Percentiles rank a stretch among this genome's conserved stretches.
Conservation (phyloP, 2,329 filamentous ascomycete genomes). For the Alternaria postmessia region DNA sequence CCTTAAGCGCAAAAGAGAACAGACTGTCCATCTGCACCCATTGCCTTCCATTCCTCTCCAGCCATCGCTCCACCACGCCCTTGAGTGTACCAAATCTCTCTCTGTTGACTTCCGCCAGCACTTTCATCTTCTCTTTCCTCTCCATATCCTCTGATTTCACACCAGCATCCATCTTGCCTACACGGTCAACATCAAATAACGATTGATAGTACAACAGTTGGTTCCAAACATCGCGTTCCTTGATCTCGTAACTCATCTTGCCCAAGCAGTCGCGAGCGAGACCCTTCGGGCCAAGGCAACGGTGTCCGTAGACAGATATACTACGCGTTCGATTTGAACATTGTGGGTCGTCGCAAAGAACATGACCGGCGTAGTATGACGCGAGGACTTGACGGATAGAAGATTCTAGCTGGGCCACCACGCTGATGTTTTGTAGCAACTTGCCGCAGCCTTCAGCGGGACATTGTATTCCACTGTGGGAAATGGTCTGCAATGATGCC, state of each 20-base stretch:
- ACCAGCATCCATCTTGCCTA: constrained; percentile 58
- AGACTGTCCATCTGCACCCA: constrained; percentile 94
- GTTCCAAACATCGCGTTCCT: constrained; percentile 92
- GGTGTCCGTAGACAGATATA: constrained; percentile 89
- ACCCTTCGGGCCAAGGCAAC: constrained; percentile 87
- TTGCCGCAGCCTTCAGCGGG: constrained; percentile 68
- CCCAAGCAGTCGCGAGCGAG: constrained; percentile 85
- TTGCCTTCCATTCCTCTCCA: constrained; percentile 88
- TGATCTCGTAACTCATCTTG: constrained; percentile 85
- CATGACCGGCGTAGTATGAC: constrained; percentile 90
- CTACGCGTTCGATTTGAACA: constrained; percentile 89
- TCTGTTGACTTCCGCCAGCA: constrained; percentile 85
- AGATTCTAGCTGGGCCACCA: constrained; percentile 87
- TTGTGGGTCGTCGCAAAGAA: constrained; percentile 86
- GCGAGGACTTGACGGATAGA: constrained; percentile 80
- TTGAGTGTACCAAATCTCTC: constrained; percentile 78
- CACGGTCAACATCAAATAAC: constrained; percentile 90
- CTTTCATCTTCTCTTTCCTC: constrained; percentile 62
- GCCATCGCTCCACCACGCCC: constrained; percentile 79
- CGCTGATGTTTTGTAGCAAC: constrained; percentile 71
- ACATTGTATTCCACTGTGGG: constrained; percentile 79
- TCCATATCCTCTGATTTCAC: constrained; percentile 63
- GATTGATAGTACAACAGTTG: constrained; percentile 87
- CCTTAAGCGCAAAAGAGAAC: constrained; percentile 68
- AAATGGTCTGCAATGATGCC: constrained; percentile 54